These are phyloP conservation scores for Glycyrrhiza uralensis DNA, from an alignment of 306 rosid genomes.

Conservation along the genomic window DNA sequence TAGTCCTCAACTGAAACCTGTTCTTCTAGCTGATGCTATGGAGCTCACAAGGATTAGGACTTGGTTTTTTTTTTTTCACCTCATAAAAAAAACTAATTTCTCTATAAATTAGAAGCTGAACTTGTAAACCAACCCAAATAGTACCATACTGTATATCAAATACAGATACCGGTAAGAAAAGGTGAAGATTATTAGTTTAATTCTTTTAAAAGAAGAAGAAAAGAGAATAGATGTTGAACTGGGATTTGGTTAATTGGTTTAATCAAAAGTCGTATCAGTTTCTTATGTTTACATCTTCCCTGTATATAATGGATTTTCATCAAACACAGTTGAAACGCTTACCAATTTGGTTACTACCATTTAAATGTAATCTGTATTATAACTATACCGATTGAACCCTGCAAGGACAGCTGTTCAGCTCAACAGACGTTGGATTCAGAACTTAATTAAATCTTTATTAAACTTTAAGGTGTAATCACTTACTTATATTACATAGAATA, in stretches of 20 bases:
- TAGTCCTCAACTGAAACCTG: too few relatives aligned
- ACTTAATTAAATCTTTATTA: neutral
- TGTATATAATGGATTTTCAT: neutral
- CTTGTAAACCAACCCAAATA: too few relatives aligned
- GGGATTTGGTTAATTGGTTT: neutral
- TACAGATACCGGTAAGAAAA: neutral
- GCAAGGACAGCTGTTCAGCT: neutral
- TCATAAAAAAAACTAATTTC: too few relatives aligned
- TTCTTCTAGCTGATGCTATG: too few relatives aligned
- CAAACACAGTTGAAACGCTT: neutral
- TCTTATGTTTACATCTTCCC: neutral
- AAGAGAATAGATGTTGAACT: neutral
- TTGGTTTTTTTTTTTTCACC: too few relatives aligned
- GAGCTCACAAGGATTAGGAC: too few relatives aligned
- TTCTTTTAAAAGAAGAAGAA: neutral
- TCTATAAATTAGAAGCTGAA: too few relatives aligned
- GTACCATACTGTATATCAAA: neutral
- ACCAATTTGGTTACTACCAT: neutral
- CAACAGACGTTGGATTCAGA: neutral
- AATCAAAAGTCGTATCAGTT: neutral
- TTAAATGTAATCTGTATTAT: neutral
- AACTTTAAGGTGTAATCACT: neutral
- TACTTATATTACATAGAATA: slow-evolving; percentile 2
- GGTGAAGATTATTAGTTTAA: neutral
- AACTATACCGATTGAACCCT: neutral